These are phyloP conservation scores for Grosmannia clavigera DNA, from an alignment of 2,329 filamentous ascomycete species.

Conservation along the genomic window DNA sequence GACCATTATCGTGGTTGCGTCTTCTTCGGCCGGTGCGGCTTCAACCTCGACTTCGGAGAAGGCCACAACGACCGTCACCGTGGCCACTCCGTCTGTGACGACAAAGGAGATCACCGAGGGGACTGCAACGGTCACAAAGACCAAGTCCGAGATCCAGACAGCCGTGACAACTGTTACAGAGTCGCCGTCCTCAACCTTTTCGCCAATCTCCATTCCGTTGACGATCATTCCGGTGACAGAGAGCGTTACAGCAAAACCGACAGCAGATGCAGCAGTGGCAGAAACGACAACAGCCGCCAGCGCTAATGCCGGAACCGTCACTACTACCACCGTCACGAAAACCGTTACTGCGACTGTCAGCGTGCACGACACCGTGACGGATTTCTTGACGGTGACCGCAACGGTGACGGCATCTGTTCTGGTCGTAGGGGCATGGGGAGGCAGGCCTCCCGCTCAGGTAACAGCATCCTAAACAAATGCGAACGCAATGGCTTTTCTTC, in stretches of 20 bases:
- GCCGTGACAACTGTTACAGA: not conserved
- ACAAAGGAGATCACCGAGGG: not conserved
- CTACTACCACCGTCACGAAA: not conserved
- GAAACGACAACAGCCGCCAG: not conserved
- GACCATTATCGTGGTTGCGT: not conserved
- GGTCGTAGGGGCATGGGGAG: not conserved
- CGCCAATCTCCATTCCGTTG: not conserved
- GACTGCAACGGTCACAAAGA: not conserved
- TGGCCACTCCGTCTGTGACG: not conserved
- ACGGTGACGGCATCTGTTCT: constrained; percentile 1
- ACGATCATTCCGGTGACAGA: not conserved
- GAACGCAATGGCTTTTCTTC: not conserved
- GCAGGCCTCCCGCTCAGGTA: not conserved
- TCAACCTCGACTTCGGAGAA: not conserved
- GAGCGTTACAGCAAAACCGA: not conserved
- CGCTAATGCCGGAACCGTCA: not conserved
- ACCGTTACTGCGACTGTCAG: constrained; percentile 1
- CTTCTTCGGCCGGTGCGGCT: not conserved
- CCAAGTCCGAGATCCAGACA: not conserved
- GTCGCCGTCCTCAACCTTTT: not conserved
- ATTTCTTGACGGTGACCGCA: constrained; percentile 1
- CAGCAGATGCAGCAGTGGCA: not conserved
- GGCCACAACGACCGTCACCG: not conserved
- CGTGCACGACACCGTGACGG: constrained; percentile 11
- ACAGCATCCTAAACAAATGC: not conserved